Conservation (phyloP, 805 yeast species). For the Kazachstania africana region DNA sequence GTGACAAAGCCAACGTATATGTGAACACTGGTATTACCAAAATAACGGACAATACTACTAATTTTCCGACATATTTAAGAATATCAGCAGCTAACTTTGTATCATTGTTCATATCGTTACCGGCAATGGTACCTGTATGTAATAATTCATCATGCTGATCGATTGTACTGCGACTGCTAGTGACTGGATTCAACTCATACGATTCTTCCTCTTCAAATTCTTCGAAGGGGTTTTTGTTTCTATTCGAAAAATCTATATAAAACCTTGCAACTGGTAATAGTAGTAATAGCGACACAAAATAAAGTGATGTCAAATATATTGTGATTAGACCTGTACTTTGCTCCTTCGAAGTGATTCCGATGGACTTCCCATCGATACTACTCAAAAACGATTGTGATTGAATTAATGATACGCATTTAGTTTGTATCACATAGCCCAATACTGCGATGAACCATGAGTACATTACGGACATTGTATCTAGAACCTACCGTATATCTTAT, state of each 20-base stretch:
- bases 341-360: conserved; percentile 2
- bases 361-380: not conserved
- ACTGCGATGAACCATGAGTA: conserved; percentile 20
- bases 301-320: conserved; percentile 15
- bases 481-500: too few relatives aligned
- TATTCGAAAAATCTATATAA: not conserved
- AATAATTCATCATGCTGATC: not conserved
- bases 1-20: conserved; percentile 15
- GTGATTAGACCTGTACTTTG: conserved; percentile 9
- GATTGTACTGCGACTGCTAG: too few relatives aligned
- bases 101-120: not conserved
- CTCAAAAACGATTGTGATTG: conserved; percentile 5
- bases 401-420: conserved; percentile 16
- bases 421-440: conserved; percentile 21
- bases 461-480: not conserved
- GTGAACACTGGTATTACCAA: conserved; percentile 12
- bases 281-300: conserved; percentile 16
- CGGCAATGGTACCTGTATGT: too few relatives aligned
- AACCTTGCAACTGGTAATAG: conserved; percentile 11
- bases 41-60: conserved; percentile 10
- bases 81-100: not conserved
- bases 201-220: not conserved
- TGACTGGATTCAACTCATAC: not conserved
- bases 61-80: conserved; percentile 7
- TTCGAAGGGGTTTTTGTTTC: too few relatives aligned